Evolutionary conservation across 306 rosid genomes (phyloP).

Genomic region (Sechiopsis laciniata): DNA sequence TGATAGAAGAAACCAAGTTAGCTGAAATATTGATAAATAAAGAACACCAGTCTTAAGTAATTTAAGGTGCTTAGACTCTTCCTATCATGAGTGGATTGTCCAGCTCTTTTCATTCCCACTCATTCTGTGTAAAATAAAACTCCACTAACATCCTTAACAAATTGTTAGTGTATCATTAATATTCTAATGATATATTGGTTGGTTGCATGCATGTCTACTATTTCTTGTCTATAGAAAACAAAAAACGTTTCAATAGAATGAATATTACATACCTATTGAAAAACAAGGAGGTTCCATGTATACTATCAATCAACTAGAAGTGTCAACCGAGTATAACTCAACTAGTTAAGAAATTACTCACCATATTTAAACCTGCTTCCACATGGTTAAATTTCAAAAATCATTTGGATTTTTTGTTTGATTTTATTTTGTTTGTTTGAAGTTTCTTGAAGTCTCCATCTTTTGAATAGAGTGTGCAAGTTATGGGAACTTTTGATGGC

Average conservation of each 20-base stretch:
- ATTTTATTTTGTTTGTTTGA: not conserved
- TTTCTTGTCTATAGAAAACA: not conserved
- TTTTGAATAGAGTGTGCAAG: slow-evolving; percentile 64
- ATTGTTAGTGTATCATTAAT: not conserved
- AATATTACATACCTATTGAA: too few relatives aligned
- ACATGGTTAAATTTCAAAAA: not conserved
- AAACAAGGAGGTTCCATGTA: not conserved
- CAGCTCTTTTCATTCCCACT: not conserved
- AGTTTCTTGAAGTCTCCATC: slow-evolving; percentile 16
- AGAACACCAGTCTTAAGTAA: too few relatives aligned
- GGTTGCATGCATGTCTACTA: not conserved
- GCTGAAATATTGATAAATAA: too few relatives aligned
- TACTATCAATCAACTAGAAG: not conserved
- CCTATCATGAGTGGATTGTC: too few relatives aligned
- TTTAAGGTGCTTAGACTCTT: not conserved
- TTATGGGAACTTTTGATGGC: slow-evolving; percentile 92
- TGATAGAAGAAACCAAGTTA: not conserved
- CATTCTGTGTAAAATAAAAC: not conserved
- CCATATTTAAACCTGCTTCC: not conserved
- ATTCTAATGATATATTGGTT: not conserved
- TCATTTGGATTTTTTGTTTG: not conserved
- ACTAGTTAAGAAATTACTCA: not conserved
- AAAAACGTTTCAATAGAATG: too few relatives aligned
- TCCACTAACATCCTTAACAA: not conserved
- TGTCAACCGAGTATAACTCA: not conserved